A percentile compares a stretch with the other conserved stretches of the same genome.
phyloP scores from a whole-genome alignment of 2,329 filamentous ascomycete species.

The Tolypocladium cylindrosporum region DNA sequence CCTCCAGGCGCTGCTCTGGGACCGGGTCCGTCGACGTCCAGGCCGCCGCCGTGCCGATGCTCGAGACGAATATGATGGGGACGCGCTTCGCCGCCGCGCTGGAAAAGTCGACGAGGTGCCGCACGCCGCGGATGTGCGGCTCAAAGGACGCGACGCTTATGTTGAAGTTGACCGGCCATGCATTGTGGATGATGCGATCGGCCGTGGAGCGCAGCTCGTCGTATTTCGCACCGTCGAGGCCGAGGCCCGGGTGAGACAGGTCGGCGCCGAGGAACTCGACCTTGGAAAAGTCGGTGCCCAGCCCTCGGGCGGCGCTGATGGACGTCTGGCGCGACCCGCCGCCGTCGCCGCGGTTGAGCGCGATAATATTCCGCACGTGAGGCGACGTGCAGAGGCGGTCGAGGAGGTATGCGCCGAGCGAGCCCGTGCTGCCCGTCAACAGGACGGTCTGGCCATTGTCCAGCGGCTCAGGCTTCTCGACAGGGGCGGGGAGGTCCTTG shows the following conservation, averaged over 20 bases:
- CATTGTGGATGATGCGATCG: constrained; percentile 42
- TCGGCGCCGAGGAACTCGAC: constrained; percentile 40
- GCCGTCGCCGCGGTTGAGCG: constrained; percentile 23
- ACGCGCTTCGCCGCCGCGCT: constrained; percentile 17
- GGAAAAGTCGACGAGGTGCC: constrained; percentile 35
- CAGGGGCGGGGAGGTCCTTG: constrained; percentile 11
- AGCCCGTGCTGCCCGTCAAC: constrained; percentile 80
- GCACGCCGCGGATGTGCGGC: constrained; percentile 37
- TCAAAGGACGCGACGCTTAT: constrained; percentile 38
- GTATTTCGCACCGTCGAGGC: constrained; percentile 28
- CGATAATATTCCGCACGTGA: constrained; percentile 13
- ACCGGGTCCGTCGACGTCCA: constrained; percentile 22
- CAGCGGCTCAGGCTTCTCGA: constrained; percentile 12
- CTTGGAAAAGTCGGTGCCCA: constrained; percentile 25
- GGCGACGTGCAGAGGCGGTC: constrained; percentile 18
- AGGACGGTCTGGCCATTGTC: constrained; percentile 49
- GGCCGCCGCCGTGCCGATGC: constrained; percentile 23
- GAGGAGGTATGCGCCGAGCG: constrained; percentile 68
- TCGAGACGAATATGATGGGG: constrained; percentile 33
- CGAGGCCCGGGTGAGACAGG: constrained; percentile 33
- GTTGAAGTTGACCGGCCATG: constrained; percentile 41
- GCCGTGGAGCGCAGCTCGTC: constrained; percentile 24
- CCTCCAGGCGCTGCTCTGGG: constrained; percentile 26
- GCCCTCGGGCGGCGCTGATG: constrained; percentile 25
- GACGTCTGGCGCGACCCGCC: constrained; percentile 26